phyloP scores from a whole-genome alignment of 805 yeast species.

The Starmerella asiatica region DNA sequence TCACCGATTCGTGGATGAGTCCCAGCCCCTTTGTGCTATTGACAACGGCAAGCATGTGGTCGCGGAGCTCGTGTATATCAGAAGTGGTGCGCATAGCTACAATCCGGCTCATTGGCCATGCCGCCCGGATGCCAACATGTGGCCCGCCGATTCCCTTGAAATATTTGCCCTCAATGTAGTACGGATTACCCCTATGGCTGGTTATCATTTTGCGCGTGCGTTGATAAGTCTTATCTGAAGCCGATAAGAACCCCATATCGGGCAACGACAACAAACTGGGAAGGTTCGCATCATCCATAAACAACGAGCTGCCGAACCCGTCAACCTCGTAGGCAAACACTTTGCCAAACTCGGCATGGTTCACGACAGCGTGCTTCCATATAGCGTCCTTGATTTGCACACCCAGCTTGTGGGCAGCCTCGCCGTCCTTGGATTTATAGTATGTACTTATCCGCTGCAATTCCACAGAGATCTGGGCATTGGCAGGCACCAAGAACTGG shows the following conservation, averaged over 20 bases:
- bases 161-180: conserved; percentile 45
- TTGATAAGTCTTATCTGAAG: conserved; percentile 47
- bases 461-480: conserved; percentile 61
- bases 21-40: conserved; percentile 61
- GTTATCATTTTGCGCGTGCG: conserved; percentile 70
- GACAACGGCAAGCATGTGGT: conserved; percentile 39
- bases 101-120: conserved; percentile 86
- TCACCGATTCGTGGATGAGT: conserved; percentile 68
- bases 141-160: conserved; percentile 86
- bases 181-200: conserved; percentile 61
- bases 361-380: conserved; percentile 46
- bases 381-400: conserved; percentile 41
- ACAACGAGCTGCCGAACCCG: conserved; percentile 59
- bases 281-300: conserved; percentile 86
- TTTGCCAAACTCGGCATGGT: conserved; percentile 55
- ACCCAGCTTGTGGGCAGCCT: conserved; percentile 19
- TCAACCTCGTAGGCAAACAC: conserved; percentile 85
- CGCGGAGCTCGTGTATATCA: conserved; percentile 53
- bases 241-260: conserved; percentile 50
- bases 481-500: conserved; percentile 75
- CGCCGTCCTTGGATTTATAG: conserved; percentile 18
- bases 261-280: conserved; percentile 79
- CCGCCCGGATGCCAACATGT: conserved; percentile 64
- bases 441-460: conserved; percentile 30
- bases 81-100: conserved; percentile 61